These are phyloP conservation scores for Acidiella bohemica DNA, from an alignment of 495 filamentous ascomycete species.

Conservation along the genomic window DNA sequence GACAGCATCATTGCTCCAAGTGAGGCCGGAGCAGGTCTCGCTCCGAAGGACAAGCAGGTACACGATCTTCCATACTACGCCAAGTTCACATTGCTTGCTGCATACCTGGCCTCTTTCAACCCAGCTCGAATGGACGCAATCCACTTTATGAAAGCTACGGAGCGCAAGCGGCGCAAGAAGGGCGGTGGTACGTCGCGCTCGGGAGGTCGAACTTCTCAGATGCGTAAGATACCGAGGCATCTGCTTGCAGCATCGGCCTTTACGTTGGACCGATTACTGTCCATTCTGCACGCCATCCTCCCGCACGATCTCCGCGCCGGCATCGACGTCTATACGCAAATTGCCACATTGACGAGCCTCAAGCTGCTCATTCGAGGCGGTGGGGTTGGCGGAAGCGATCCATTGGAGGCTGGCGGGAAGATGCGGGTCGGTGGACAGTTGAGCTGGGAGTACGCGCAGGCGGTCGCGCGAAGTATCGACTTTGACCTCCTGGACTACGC, in stretches of 20 bases:
- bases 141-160: slow-evolving; percentile 72
- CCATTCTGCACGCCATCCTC: slow-evolving; percentile 70
- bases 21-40: no score
- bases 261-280: slow-evolving; percentile 70
- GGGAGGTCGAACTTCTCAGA: slow-evolving; percentile 18
- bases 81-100: slow-evolving; percentile 66
- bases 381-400: slow-evolving; percentile 37
- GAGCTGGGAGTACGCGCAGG: slow-evolving; percentile 56
- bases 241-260: slow-evolving; percentile 67
- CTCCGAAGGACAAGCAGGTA: slow-evolving; percentile 19
- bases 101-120: slow-evolving; percentile 87
- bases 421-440: slow-evolving; percentile 53
- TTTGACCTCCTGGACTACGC: slow-evolving; percentile 63
- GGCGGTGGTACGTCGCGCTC: slow-evolving; percentile 24
- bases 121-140: slow-evolving; percentile 60
- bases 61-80: slow-evolving; percentile 61
- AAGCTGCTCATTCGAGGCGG: slow-evolving; percentile 52
- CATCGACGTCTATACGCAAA: slow-evolving; percentile 36
- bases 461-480: slow-evolving; percentile 52
- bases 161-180: slow-evolving; percentile 37
- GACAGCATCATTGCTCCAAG: slow-evolving; percentile 40
- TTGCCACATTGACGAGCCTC: slow-evolving; percentile 70
- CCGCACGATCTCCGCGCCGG: slow-evolving; percentile 47
- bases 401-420: slow-evolving; percentile 50
- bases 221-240: slow-evolving; percentile 45